Conservation (phyloP, 768 basidiomycete species). For the Ephemerocybe angulata region DNA sequence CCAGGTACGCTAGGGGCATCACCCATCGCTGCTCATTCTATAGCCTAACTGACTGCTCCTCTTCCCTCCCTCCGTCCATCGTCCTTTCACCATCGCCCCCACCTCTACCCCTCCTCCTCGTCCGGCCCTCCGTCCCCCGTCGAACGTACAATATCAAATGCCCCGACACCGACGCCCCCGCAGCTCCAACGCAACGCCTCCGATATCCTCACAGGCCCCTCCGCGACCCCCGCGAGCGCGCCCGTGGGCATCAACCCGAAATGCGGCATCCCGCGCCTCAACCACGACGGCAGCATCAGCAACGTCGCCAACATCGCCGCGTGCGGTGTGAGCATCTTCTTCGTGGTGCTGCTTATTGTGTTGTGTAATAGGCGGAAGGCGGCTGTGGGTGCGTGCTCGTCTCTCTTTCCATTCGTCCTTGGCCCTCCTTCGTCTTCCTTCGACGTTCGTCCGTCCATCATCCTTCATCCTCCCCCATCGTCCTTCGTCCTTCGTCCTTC, state of each 20-base stretch:
- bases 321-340: constrained; percentile 69
- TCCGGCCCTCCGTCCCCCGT: not conserved
- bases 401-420: not conserved
- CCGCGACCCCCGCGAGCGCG: constrained; percentile 45
- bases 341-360: constrained; percentile 55
- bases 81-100: not conserved
- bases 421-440: not conserved
- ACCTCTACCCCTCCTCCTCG: not conserved
- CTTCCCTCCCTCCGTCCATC: not conserved
- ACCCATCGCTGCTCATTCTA: not conserved
- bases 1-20: constrained; percentile 64
- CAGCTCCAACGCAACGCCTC: constrained; percentile 37
- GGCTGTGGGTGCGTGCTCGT: constrained; percentile 59
- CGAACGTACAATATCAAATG: too few relatives aligned
- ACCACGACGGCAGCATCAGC: constrained; percentile 57
- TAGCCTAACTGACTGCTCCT: constrained; percentile 8
- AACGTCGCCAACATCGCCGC: constrained; percentile 85
- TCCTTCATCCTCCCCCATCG: not conserved
- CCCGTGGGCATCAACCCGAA: constrained; percentile 80
- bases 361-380: constrained; percentile 68
- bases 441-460: not conserved
- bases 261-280: constrained; percentile 72
- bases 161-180: too few relatives aligned
- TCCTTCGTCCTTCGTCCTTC: not conserved
- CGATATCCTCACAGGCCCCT: constrained; percentile 34